These are phyloP conservation scores for Hypholoma fasciculare DNA, from an alignment of 768 basidiomycete species.

Conservation along the genomic window DNA sequence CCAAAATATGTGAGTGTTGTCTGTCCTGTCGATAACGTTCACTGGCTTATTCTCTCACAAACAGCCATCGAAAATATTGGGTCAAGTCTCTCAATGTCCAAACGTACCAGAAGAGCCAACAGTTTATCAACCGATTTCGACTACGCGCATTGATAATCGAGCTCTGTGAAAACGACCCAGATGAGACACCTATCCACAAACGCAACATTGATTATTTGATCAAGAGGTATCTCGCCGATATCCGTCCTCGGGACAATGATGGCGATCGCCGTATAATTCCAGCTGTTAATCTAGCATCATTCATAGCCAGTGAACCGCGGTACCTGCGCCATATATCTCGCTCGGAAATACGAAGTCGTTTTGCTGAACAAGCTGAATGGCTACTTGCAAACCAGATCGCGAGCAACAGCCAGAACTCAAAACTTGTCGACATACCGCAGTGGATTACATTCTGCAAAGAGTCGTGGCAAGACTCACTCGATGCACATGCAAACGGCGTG, in stretches of 20 bases:
- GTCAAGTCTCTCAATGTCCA: slow-evolving; percentile 46
- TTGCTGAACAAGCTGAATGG: slow-evolving; percentile 63
- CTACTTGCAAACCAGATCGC: slow-evolving; percentile 48
- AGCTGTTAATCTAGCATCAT: slow-evolving; percentile 28
- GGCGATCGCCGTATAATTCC: slow-evolving; percentile 32
- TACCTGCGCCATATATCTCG: slow-evolving; percentile 47
- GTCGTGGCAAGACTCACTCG: slow-evolving; percentile 28
- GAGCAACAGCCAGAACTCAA: slow-evolving; percentile 16
- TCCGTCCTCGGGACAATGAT: slow-evolving; percentile 22
- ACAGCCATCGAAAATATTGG: slow-evolving; percentile 43
- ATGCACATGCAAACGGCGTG: slow-evolving; percentile 24
- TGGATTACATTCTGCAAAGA: slow-evolving; percentile 50
- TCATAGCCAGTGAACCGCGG: slow-evolving; percentile 31
- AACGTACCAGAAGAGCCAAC: slow-evolving; percentile 41
- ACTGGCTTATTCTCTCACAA: background rate
- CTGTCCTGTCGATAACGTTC: background rate
- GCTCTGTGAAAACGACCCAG: slow-evolving; percentile 35
- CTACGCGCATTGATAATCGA: slow-evolving; percentile 46
- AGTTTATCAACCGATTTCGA: slow-evolving; percentile 54
- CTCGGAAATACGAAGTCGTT: slow-evolving; percentile 49
- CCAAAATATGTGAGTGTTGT: background rate
- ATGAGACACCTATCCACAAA: slow-evolving; percentile 28
- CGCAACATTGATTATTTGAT: slow-evolving; percentile 55
- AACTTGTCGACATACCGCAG: slow-evolving; percentile 38
- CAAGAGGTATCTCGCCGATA: slow-evolving; percentile 34